A percentile compares a stretch with the other conserved stretches of the same genome.
These are phyloP conservation scores for Linnemannia hyalina DNA, from an alignment of 192 early-diverging fungal genomes.

Conservation along the genomic window DNA sequence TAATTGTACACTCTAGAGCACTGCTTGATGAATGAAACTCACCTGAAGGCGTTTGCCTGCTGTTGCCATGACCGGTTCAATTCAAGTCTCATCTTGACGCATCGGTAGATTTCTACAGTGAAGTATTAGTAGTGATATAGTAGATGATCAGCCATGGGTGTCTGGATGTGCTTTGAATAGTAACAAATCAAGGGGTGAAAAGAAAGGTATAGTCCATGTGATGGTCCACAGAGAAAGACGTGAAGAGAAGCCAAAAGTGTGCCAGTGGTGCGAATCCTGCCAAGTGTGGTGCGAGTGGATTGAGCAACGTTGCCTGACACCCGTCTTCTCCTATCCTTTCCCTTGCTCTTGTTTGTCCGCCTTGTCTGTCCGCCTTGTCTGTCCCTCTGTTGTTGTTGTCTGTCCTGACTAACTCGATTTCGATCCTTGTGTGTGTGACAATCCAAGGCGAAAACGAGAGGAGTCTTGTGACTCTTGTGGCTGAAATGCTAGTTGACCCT, in stretches of 20 bases:
- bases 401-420: neutral
- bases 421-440: neutral
- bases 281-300: neutral
- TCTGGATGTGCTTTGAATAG: neutral
- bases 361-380: neutral
- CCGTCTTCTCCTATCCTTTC: neutral
- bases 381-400: neutral
- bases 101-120: slow-evolving; percentile 88
- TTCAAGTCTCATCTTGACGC: slow-evolving; percentile 90
- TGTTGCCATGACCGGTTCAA: slow-evolving; percentile 79
- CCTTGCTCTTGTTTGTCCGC: neutral
- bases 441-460: neutral
- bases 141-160: slow-evolving; percentile 1
- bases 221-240: neutral
- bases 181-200: neutral
- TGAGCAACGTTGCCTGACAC: neutral
- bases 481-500: neutral
- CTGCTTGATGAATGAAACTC: slow-evolving; percentile 15
- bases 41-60: slow-evolving; percentile 74
- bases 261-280: neutral
- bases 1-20: slow-evolving; percentile 17
- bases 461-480: neutral
- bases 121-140: neutral
- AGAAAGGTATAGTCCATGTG: neutral
- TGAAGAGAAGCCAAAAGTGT: neutral